These are phyloP conservation scores for Tylopilus sp. DNA, from an alignment of 768 basidiomycete species.

Conservation along the genomic window DNA sequence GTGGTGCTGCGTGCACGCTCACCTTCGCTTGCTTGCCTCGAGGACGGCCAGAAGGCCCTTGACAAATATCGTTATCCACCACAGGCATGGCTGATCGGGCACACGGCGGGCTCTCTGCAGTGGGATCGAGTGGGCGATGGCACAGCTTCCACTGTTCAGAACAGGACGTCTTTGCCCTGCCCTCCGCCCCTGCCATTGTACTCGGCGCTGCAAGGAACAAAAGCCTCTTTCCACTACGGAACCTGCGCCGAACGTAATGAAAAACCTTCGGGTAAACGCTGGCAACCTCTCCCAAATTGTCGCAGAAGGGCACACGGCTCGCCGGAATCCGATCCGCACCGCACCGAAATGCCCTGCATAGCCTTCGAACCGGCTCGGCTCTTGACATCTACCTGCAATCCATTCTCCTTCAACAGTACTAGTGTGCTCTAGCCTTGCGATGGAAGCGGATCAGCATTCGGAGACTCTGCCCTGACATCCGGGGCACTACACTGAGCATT, in stretches of 20 bases:
- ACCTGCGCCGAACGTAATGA: no score
- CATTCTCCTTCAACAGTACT: neutral
- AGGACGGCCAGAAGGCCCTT: slow-evolving; percentile 28
- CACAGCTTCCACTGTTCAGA: slow-evolving; percentile 11
- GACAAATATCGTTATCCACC: slow-evolving; percentile 24
- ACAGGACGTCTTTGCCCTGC: neutral
- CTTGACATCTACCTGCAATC: slow-evolving; percentile 4
- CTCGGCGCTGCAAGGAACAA: slow-evolving; percentile 6
- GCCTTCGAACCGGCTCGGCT: slow-evolving; percentile 21
- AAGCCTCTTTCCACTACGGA: neutral
- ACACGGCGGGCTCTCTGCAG: slow-evolving; percentile 6
- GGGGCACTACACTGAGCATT: neutral
- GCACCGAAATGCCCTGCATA: neutral
- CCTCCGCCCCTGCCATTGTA: slow-evolving; percentile 22
- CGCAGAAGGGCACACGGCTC: neutral
- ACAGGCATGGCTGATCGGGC: slow-evolving; percentile 21
- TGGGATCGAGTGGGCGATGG: slow-evolving; percentile 11
- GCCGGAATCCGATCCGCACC: slow-evolving; percentile 19
- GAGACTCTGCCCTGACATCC: neutral
- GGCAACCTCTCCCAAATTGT: slow-evolving; percentile 11
- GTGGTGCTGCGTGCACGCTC: slow-evolving; percentile 12
- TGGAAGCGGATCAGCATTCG: slow-evolving; percentile 22
- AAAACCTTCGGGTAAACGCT: slow-evolving; percentile 11
- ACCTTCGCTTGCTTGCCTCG: slow-evolving; percentile 32
- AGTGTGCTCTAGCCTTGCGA: slow-evolving; percentile 18